Conservation (phyloP, 345 rosid genomes). For the Theobroma cacao region DNA sequence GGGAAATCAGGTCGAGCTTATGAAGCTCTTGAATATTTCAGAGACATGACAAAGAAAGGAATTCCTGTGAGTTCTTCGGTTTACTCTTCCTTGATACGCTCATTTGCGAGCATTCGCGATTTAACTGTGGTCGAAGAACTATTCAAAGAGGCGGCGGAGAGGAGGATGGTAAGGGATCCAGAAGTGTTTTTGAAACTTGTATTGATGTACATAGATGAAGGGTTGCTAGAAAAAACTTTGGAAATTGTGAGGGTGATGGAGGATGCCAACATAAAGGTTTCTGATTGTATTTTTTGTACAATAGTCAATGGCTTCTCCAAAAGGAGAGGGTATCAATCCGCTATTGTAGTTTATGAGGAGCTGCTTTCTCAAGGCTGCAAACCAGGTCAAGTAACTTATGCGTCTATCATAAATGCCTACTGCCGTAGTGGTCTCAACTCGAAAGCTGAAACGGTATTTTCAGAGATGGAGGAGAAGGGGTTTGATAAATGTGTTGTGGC, state of each 20-base stretch:
- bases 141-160: constrained; percentile 55
- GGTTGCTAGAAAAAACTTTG: constrained; percentile 55
- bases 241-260: constrained; percentile 58
- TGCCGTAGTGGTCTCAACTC: constrained; percentile 50
- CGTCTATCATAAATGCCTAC: constrained; percentile 66
- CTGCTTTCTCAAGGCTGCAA: constrained; percentile 44
- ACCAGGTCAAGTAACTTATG: constrained; percentile 91
- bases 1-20: constrained; percentile 57
- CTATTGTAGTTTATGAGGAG: constrained; percentile 50
- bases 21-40: constrained; percentile 61
- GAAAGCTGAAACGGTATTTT: constrained; percentile 59
- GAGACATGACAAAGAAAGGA: constrained; percentile 56
- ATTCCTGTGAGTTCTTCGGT: constrained; percentile 39
- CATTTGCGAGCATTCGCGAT: constrained; percentile 45
- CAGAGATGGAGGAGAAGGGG: constrained; percentile 69
- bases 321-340: constrained; percentile 57
- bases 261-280: constrained; percentile 41
- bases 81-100: constrained; percentile 53
- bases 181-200: constrained; percentile 72
- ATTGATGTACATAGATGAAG: constrained; percentile 63
- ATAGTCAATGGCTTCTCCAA: constrained; percentile 67
- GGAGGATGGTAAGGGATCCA: constrained; percentile 56
- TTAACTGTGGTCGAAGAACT: constrained; percentile 47
- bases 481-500: constrained; percentile 79
- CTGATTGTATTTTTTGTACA: constrained; percentile 77